Evolutionary conservation across 2,329 filamentous ascomycete species (phyloP), one percentile per base, ranked within the genome.

Genomic region (Thelonectria olida): DNA sequence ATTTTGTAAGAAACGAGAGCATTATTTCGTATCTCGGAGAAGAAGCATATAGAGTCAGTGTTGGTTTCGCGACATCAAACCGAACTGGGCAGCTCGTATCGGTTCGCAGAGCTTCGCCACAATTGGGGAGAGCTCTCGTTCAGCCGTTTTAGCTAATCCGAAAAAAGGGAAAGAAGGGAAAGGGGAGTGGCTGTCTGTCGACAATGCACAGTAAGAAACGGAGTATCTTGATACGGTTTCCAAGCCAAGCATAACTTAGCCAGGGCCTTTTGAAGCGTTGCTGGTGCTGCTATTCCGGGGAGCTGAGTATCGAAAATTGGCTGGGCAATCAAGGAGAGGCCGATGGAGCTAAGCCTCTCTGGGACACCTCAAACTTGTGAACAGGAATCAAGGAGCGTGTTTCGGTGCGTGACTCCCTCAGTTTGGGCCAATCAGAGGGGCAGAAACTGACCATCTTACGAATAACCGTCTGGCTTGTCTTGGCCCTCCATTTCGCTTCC

Each of bases 261-360:
- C 36, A 44, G 34, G 36, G 36, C 49, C 45, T 41, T 39, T 20
- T 56, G 54, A 39, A 55, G 44, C 53, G 41, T 15, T 49, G 8
- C 36, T 25, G 42, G 27, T 53, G 44, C 55, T 56, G 60, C 38
- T 28, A 63, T 60, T 52, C 58, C 42, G 44, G 55, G 27, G 31
- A 49, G 50, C 48, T 62, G 41, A 54, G 44, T 39, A 71, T 70
- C 69, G 69, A 67, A 70, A 67, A 72, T 71, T 71, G 57, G 59
- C 58, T 63, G 55, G 62, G 69, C 55, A 61, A 71, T 71, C 69
- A 67, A 67, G 69, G 69, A 71, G 64, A 65, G 54, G 38, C 56
- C 56, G 64, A 70, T 55, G 41, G 36, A 27, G 50, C 66, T 70
- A 70, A 25, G 15, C 66, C 39, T 38, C 9, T 67, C 54, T 45